Conservation (phyloP, 805 yeast species). For the Myxozyma geophila region DNA sequence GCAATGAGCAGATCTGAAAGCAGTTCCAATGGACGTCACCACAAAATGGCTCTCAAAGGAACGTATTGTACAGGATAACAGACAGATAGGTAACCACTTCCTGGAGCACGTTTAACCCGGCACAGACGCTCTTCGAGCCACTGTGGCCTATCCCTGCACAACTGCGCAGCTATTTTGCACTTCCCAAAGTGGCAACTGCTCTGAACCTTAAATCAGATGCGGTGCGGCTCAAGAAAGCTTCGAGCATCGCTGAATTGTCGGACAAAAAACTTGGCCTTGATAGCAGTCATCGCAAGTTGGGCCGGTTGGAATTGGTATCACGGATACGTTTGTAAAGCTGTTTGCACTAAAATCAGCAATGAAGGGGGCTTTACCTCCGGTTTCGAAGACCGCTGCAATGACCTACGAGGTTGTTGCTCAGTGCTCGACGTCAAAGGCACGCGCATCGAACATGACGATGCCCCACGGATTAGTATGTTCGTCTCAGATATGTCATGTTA, state of each 20-base stretch:
- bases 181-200: neutral
- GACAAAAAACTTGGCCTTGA: neutral
- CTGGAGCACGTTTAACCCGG: neutral
- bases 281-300: neutral
- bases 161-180: neutral
- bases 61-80: neutral
- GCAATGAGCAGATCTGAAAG: neutral
- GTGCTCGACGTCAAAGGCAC: slow-evolving; percentile 51
- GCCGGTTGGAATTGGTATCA: neutral
- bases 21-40: neutral
- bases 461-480: slow-evolving; percentile 49
- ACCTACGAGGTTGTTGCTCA: slow-evolving; percentile 49
- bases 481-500: neutral
- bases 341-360: slow-evolving; percentile 6
- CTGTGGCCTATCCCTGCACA: slow-evolving; percentile 5
- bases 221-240: neutral
- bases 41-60: neutral
- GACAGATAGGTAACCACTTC: neutral
- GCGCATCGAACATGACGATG: slow-evolving; percentile 50
- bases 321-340: neutral
- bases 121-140: neutral
- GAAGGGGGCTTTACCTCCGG: slow-evolving; percentile 18
- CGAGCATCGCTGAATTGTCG: neutral
- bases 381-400: slow-evolving; percentile 41
- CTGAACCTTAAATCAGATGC: no score